Evolutionary conservation across 2,329 filamentous ascomycete species (phyloP).

Genomic region (Fusarium sororula): DNA sequence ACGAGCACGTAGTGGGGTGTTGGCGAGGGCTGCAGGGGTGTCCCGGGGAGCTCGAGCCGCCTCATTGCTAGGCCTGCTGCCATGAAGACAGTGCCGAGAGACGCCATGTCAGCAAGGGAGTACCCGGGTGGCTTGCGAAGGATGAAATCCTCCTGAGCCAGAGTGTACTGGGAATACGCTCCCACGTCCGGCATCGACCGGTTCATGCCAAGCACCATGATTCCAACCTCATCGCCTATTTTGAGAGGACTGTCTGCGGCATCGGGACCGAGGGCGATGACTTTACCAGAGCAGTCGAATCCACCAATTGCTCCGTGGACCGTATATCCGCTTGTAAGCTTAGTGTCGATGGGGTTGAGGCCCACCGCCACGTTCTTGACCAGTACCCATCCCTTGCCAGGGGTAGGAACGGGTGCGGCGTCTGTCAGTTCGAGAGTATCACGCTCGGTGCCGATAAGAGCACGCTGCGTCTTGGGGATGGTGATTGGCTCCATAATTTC

Average conservation of each 20-base stretch:
- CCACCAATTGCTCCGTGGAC: not conserved
- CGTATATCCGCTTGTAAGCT: not conserved
- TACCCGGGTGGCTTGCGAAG: slow-evolving; percentile 3
- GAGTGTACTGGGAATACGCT: not conserved
- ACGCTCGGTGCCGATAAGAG: not conserved
- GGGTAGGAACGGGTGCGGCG: not conserved
- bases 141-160: slow-evolving; percentile 1
- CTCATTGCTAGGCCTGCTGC: not conserved
- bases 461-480: not conserved
- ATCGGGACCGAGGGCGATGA: not conserved
- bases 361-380: not conserved
- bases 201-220: slow-evolving; percentile 7
- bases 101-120: slow-evolving; percentile 4
- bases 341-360: not conserved
- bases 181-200: not conserved
- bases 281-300: not conserved
- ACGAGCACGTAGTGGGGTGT: slow-evolving; percentile 8
- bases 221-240: not conserved
- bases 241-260: not conserved
- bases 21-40: not conserved
- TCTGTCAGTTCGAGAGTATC: not conserved
- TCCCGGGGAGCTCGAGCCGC: not conserved
- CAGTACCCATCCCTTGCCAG: not conserved
- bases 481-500: not conserved
- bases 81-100: slow-evolving; percentile 1